Evolutionary conservation across 164 flowering plant genomes (phyloP), one percentile per base, ranked within the genome.

Genomic region (Dillenia turbinata): DNA sequence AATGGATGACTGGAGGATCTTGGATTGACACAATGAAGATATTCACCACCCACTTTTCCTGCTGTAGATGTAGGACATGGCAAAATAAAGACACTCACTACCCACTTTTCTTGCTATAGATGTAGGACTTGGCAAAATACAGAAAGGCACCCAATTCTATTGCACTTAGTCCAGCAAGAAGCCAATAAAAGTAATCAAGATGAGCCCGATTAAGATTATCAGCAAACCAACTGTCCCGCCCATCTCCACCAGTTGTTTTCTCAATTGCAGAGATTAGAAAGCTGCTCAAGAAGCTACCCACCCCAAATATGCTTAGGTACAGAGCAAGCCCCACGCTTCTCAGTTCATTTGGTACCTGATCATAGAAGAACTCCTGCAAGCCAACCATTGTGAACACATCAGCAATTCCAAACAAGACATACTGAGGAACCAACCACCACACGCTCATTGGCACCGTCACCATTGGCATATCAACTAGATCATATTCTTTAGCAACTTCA

Each of bases 401-500:
- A 13, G 62, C 65, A 12, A 64, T 22, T 56, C 75, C 72, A 59
- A 46, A 63, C 44, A 68, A 22, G 49, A 64, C 15, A 33, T 64
- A 68, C 22, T 71, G 71, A 44, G 71, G 75, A 33, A 43, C 57
- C 58, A 71, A 58, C 75, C 75, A 71, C 67, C 68, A 64, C 1
- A 63, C 48, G 44, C 65, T 61, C 76, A 68, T 72, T 17, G 76
- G 76, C 24, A 72, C 55, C 9, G 64, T 63, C 44, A 54, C 72
- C 10, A 16, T 13, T 9, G 68, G 66, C 22, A 49, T 45, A 54
- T 72, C 72, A 14, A 72, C 16, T 40, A 68, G 52, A 9, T 72
- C 76, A 26, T 47, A 52, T 46, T 64, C 72, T 33, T 33, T 26
- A 13, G 66, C 72, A 61, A 49, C 52, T 40, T 14, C 14, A 13